Evolutionary conservation across 345 rosid genomes (phyloP).

Genomic region (Sonneratia caseolaris): DNA sequence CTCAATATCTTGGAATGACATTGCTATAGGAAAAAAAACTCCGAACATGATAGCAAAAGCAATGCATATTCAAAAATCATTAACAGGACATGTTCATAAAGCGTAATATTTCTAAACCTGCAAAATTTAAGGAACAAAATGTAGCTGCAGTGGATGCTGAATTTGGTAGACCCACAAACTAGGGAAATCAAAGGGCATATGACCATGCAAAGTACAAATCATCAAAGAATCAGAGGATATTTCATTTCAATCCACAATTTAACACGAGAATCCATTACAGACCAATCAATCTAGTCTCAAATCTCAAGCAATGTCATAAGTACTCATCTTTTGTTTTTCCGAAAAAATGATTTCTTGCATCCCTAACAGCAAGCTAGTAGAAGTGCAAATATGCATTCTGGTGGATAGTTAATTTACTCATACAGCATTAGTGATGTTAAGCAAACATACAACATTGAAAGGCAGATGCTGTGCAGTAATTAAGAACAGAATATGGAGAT

Average conservation of each 20-base stretch:
- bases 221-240: neutral
- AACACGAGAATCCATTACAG: neutral
- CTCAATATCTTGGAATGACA: neutral
- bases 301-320: neutral
- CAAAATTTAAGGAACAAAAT: neutral
- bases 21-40: neutral
- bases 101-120: neutral
- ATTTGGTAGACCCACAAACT: neutral
- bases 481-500: neutral
- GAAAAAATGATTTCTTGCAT: neutral
- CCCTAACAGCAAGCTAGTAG: neutral
- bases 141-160: neutral
- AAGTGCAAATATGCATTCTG: neutral
- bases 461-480: neutral
- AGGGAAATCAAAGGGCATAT: neutral
- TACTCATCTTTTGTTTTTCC: neutral
- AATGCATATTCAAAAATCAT: neutral
- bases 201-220: neutral
- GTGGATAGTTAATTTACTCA: neutral
- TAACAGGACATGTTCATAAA: neutral
- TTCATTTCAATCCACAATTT: neutral
- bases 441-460: neutral
- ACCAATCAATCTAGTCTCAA: neutral
- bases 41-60: neutral
- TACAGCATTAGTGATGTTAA: neutral